phyloP scores from a whole-genome alignment of 83 land plant species.

The Picea engelmannii region DNA sequence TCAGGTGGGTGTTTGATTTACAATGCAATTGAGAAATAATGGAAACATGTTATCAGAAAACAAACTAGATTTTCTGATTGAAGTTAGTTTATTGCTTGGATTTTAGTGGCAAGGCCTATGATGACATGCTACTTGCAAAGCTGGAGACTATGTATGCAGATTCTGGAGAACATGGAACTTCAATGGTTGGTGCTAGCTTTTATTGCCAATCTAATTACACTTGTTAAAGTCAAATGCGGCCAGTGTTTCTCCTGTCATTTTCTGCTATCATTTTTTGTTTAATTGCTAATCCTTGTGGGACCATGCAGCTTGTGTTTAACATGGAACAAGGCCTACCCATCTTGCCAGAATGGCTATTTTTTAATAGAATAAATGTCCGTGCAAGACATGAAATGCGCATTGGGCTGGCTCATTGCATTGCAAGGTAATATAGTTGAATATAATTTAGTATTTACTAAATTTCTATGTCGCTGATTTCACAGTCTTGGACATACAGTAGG shows the following conservation, averaged over 20 bases:
- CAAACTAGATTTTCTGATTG: neutral
- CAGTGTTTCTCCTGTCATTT: neutral
- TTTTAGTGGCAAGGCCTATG: conserved; percentile 92
- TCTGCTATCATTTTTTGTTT: neutral
- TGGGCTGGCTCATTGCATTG: conserved; percentile 73
- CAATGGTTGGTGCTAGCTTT: conserved; percentile 64
- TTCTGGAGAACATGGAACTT: conserved; percentile 88
- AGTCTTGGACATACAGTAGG: neutral
- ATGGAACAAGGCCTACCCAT: conserved; percentile 96
- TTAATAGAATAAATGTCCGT: conserved; percentile 83
- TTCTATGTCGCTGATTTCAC: neutral
- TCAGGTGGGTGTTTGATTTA: conserved; percentile 56
- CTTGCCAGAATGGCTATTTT: conserved; percentile 85
- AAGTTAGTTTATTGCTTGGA: neutral
- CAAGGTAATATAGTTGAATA: conserved; percentile 49
- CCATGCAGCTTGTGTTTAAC: conserved; percentile 84
- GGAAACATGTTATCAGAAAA: neutral
- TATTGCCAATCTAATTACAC: neutral
- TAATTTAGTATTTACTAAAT: neutral
- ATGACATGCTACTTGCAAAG: conserved; percentile 89
- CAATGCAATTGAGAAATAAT: neutral
- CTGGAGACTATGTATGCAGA: conserved; percentile 87
- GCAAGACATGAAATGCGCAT: conserved; percentile 75
- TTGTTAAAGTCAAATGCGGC: neutral
- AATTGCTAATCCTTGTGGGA: neutral